These are phyloP conservation scores for Penicillium samsonianum DNA, from an alignment of 495 filamentous ascomycete genomes.

Conservation along the genomic window DNA sequence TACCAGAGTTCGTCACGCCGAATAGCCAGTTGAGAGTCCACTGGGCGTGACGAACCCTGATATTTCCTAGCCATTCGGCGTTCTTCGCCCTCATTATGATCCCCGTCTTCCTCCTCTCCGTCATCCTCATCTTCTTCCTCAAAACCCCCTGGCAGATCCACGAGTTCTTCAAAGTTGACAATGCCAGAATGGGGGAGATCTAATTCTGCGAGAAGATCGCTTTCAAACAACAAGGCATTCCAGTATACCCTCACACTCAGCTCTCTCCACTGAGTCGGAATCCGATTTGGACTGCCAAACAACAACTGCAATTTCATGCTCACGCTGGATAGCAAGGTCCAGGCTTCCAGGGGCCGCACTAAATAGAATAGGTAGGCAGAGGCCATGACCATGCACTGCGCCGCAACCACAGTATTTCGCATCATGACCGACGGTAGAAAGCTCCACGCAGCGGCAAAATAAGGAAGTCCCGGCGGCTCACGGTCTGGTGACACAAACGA, in stretches of 20 bases:
- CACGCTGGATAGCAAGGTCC: constrained; percentile 75
- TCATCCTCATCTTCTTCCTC: constrained; percentile 53
- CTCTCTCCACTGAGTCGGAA: constrained; percentile 68
- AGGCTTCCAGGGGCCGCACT: constrained; percentile 77
- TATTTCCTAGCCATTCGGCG: constrained; percentile 10
- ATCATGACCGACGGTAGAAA: constrained; percentile 77
- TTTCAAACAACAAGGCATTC: constrained; percentile 81
- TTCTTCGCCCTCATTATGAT: constrained; percentile 18
- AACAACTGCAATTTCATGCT: constrained; percentile 80
- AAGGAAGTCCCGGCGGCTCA: constrained; percentile 74
- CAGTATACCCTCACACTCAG: constrained; percentile 77
- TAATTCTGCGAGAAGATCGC: constrained; percentile 76
- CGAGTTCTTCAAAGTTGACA: constrained; percentile 76
- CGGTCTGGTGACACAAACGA: constrained; percentile 67
- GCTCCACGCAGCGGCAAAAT: constrained; percentile 78
- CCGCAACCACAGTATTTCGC: constrained; percentile 69
- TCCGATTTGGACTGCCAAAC: constrained; percentile 66
- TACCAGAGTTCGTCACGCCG: constrained; percentile 82
- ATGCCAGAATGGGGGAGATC: constrained; percentile 82
- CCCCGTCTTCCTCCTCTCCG: constrained; percentile 55
- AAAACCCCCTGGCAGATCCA: constrained; percentile 75
- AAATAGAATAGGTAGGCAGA: constrained; percentile 82
- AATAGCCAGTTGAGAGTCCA: constrained; percentile 28
- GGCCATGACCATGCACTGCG: constrained; percentile 77
- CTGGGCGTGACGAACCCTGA: constrained; percentile 3